These are phyloP conservation scores for Hysterangium stoloniferum DNA, from an alignment of 768 basidiomycete species.

Conservation along the genomic window DNA sequence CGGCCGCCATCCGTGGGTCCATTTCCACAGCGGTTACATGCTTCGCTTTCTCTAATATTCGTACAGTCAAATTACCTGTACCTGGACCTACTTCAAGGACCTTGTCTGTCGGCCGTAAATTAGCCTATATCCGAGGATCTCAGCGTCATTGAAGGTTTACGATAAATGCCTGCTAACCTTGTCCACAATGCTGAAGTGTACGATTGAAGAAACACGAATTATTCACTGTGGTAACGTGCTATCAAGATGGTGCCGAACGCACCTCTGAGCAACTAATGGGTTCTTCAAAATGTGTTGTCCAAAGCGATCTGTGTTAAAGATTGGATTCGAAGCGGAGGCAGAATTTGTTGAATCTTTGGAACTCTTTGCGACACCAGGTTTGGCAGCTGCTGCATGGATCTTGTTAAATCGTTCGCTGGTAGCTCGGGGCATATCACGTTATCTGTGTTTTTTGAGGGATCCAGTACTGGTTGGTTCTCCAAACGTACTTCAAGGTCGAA, in stretches of 20 bases:
- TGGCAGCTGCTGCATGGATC: slow-evolving; percentile 57
- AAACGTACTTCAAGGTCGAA: too few species aligned
- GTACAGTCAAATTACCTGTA: slow-evolving; percentile 91
- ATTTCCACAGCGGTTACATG: slow-evolving; percentile 92
- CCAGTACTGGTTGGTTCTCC: too few species aligned
- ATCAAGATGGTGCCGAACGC: slow-evolving; percentile 23
- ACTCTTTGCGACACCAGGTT: slow-evolving; percentile 40
- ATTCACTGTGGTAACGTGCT: neutral
- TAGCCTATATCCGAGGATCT: slow-evolving; percentile 50
- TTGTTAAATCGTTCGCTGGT: slow-evolving; percentile 66
- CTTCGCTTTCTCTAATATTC: slow-evolving; percentile 89
- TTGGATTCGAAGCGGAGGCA: slow-evolving; percentile 59
- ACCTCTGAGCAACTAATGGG: slow-evolving; percentile 86
- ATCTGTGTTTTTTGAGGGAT: neutral
- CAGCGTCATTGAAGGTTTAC: neutral
- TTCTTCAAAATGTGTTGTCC: slow-evolving; percentile 99
- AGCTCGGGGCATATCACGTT: slow-evolving; percentile 61
- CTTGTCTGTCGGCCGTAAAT: slow-evolving; percentile 87
- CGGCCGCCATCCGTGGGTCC: slow-evolving; percentile 99
- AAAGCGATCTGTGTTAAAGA: slow-evolving; percentile 91
- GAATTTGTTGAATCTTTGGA: slow-evolving; percentile 31
- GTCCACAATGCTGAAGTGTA: slow-evolving; percentile 46
- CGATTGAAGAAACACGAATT: neutral
- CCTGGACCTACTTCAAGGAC: slow-evolving; percentile 97
- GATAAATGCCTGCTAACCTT: slow-evolving; percentile 30